phyloP scores from a whole-genome alignment of 2,329 filamentous ascomycete genomes.

The Fusarium sambucinum region DNA sequence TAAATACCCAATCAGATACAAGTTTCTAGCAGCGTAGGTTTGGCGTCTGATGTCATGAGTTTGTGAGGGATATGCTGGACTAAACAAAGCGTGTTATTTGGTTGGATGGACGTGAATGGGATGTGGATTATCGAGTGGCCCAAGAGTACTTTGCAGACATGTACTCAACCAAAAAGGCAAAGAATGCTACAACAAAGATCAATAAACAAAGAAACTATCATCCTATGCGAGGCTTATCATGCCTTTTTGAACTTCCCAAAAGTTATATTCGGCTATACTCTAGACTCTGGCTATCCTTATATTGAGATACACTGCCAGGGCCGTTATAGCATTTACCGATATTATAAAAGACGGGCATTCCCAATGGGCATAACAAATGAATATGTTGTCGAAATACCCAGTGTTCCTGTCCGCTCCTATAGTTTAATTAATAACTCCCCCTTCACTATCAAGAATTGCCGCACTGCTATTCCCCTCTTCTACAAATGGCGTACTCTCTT shows the following conservation, averaged over 20 bases:
- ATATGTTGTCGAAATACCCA: not conserved
- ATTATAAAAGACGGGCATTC: not conserved
- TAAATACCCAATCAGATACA: constrained; percentile 39
- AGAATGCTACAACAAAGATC: constrained; percentile 7
- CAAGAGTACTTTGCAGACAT: constrained; percentile 18
- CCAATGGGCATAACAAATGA: not conserved
- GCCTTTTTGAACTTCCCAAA: not conserved
- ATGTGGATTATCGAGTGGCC: constrained; percentile 23
- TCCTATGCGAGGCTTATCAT: not conserved
- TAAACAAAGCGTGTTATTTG: constrained; percentile 40
- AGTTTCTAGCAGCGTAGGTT: not conserved
- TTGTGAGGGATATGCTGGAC: constrained; percentile 15
- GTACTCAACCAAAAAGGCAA: constrained; percentile 16
- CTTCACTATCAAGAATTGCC: not conserved
- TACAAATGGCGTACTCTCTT: not conserved
- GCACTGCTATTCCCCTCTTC: not conserved
- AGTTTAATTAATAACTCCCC: no score
- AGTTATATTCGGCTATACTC: not conserved
- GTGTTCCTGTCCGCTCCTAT: not conserved
- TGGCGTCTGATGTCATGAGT: constrained; percentile 38
- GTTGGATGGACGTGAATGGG: constrained; percentile 27
- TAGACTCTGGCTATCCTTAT: not conserved
- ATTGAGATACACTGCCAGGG: not conserved
- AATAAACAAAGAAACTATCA: not conserved
- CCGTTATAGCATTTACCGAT: not conserved